Evolutionary conservation across 2,329 filamentous ascomycete species (phyloP).

Genomic region (Aspergillus sojae): DNA sequence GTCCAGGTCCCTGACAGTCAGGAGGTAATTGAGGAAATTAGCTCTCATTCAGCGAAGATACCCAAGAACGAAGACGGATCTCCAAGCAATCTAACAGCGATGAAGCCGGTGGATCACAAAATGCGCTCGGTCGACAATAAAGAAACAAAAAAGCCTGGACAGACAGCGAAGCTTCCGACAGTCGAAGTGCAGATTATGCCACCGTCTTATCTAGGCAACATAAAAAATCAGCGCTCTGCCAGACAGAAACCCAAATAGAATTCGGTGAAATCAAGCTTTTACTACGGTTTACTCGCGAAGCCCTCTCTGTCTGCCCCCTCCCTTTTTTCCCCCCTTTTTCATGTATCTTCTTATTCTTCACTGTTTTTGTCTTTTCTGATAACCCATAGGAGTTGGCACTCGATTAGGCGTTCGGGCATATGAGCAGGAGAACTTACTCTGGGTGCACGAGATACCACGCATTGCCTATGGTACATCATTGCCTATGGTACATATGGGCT

Average conservation of each 20-base stretch:
- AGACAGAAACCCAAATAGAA: conserved; percentile 2
- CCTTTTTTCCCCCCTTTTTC: conserved; percentile 5
- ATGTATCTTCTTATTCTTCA: conserved; percentile 5
- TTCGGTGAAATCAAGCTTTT: not conserved
- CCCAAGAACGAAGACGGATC: not conserved
- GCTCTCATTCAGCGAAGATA: not conserved
- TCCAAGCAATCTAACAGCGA: not conserved
- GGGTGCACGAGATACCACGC: conserved; percentile 28
- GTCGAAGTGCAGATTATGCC: conserved; percentile 29
- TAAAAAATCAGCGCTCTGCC: conserved; percentile 2
- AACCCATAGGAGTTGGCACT: conserved; percentile 9
- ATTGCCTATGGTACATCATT: conserved; percentile 18
- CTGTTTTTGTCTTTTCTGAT: conserved; percentile 2
- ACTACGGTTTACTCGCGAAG: not conserved
- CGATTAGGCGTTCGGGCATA: conserved; percentile 13
- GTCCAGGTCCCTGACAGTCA: conserved; percentile 36
- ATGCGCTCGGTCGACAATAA: not conserved
- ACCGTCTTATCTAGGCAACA: conserved; percentile 23
- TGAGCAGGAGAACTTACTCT: conserved; percentile 6
- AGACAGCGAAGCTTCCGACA: not conserved
- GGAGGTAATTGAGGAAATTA: conserved; percentile 15
- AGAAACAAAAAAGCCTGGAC: not conserved
- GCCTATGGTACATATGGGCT: conserved; percentile 12
- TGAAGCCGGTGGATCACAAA: not conserved
- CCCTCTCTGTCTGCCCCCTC: too few species aligned